Percentiles rank a stretch among this genome's conserved stretches.
phyloP scores from a whole-genome alignment of 129 eudicot genomes.

The Tanacetum coccineum region DNA sequence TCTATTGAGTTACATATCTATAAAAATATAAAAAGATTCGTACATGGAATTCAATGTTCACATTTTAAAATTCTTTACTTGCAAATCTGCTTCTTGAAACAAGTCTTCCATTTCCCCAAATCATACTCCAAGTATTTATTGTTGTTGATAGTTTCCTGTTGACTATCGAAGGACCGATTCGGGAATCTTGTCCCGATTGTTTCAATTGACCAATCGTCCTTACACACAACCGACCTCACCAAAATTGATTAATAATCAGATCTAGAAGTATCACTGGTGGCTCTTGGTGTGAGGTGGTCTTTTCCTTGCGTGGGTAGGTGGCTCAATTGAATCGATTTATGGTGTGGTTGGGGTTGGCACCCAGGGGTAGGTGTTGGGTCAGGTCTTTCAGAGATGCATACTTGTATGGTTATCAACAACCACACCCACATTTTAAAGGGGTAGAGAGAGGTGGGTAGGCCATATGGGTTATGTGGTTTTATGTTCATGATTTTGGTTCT shows the following conservation, averaged over 20 bases:
- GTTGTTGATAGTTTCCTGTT: slow-evolving; percentile 80
- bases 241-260: slow-evolving; percentile 50
- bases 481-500: too few species aligned
- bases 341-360: too few species aligned
- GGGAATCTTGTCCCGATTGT: slow-evolving; percentile 12
- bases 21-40: background rate
- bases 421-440: too few species aligned
- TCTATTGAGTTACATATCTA: background rate
- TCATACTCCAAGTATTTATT: slow-evolving; percentile 74
- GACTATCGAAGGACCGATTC: slow-evolving; percentile 58
- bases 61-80: slow-evolving; percentile 20
- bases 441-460: too few species aligned
- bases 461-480: too few species aligned
- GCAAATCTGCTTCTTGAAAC: slow-evolving; percentile 52
- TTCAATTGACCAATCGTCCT: slow-evolving; percentile 38
- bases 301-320: too few species aligned
- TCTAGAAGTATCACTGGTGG: too few species aligned
- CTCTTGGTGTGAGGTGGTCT: too few species aligned
- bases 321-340: too few species aligned
- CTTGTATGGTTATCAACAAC: too few species aligned
- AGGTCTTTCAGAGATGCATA: too few species aligned
- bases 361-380: too few species aligned
- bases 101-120: slow-evolving; percentile 56
- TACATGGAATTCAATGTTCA: background rate
- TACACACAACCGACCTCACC: slow-evolving; percentile 48